A percentile compares a stretch with the other conserved stretches of the same genome.
phyloP scores from a whole-genome alignment of 1,284 basidiomycete genomes.

The Thelephora terrestris region DNA sequence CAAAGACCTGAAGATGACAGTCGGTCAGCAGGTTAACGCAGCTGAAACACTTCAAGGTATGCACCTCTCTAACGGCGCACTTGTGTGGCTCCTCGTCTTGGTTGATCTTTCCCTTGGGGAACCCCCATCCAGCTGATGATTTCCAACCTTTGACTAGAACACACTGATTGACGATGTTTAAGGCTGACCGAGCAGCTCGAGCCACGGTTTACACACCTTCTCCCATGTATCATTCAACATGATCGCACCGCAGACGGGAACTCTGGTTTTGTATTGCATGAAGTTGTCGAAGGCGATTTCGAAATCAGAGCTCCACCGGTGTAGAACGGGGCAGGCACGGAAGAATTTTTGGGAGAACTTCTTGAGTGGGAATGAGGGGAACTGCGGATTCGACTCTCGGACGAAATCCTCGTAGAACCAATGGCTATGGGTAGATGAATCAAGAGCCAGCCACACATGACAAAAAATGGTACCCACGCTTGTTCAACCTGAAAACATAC shows the following conservation, averaged over 20 bases:
- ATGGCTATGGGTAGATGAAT: constrained; percentile 46
- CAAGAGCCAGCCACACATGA: constrained; percentile 6
- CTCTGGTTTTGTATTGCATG: constrained; percentile 94
- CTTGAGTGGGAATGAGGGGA: constrained; percentile 85
- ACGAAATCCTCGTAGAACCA: constrained; percentile 99
- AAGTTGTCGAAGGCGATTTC: constrained; percentile 76
- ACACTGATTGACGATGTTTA: constrained; percentile 40
- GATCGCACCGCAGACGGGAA: constrained; percentile 98
- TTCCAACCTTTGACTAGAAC: constrained; percentile 98
- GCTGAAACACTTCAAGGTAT: constrained; percentile 11
- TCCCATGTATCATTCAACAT: constrained; percentile 88
- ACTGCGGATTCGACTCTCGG: constrained; percentile 73
- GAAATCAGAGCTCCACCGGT: constrained; percentile 71
- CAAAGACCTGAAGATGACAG: constrained; percentile 57
- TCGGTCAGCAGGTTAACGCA: neutral
- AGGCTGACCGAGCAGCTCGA: neutral
- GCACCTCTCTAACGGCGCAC: constrained; percentile 87
- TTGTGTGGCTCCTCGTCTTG: constrained; percentile 75
- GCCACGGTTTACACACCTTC: constrained; percentile 50
- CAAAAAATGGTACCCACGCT: constrained; percentile 55
- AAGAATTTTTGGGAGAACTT: constrained; percentile 94
- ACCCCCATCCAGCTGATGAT: constrained; percentile 92
- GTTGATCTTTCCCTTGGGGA: constrained; percentile 99
- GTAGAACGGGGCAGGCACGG: constrained; percentile 69
- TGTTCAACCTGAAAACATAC: constrained; percentile 99